Base-by-base conservation (phyloP, 768 basidiomycete species). In the Rhodosporidiobolus sp. region DNA sequence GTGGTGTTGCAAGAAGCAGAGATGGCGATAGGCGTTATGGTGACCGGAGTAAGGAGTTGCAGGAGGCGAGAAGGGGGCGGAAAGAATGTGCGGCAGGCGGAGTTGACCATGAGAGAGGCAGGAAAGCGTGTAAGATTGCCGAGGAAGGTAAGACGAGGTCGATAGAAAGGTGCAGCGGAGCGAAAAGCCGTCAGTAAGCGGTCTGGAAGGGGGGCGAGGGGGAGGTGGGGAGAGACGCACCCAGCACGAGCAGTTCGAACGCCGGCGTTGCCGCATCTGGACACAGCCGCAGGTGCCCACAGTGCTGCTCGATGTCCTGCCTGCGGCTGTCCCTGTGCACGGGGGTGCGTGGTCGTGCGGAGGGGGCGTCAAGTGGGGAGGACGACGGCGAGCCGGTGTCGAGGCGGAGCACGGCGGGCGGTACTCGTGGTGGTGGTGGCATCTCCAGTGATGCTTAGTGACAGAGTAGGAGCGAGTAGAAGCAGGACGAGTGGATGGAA, bases 161-260 rank as follows among this genome's bases (percentile, higher is more conserved):
- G n/a, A n/a, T n/a, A n/a, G n/a, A n/a, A n/a, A n/a, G n/a, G n/a
- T 43, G 38, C 38, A 43, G 7, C 8, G 20, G 22, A 32, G 2
- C 22, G 28, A 8, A 10, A 16, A 4, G 30, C 5, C 11, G 28
- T 32, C 7, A 30, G n/a, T 10, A 34, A 7, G n/a, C n/a, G n/a
- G 57, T 16, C 8, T 14, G 38, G 14, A 43, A 43, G 38, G 14
- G 38, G 38, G 38, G 38, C 8, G 14, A 14, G 38, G 8, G 38
- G 38, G 38, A 43, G 38, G 38, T n/a, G 45, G 9, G n/a, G n/a
- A n/a, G 24, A 28, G 26, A 52, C 70, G 22, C 48, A 71, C n/a
- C 70, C 10, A 82, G 65, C 14, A 81, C 80, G 20, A 82, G 67
- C 38, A 82, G 76, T 70, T 82, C 82, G 63, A 82, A 82, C 17